phyloP scores from a whole-genome alignment of 2,329 filamentous ascomycete species.

The Colletotrichum gigasporum region DNA sequence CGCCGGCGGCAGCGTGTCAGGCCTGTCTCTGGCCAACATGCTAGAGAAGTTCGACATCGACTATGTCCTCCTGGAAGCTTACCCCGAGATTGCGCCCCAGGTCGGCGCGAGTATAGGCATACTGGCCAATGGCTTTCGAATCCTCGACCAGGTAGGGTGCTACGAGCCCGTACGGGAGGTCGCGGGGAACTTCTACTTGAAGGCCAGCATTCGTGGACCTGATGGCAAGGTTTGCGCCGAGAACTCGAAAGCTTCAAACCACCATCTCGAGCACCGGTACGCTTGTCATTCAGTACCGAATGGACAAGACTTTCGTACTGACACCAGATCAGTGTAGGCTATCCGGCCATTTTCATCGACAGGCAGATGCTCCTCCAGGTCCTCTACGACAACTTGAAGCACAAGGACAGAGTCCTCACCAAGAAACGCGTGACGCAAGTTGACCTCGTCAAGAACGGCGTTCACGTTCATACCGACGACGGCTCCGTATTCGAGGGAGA shows the following conservation, averaged over 20 bases:
- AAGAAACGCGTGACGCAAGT: constrained; percentile 28
- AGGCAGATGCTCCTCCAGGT: constrained; percentile 45
- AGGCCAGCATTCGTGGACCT: neutral
- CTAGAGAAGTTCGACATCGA: constrained; percentile 56
- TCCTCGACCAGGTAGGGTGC: constrained; percentile 58
- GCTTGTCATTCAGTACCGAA: neutral
- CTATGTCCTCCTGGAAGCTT: constrained; percentile 57
- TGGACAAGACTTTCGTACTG: rapidly evolving
- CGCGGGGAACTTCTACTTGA: constrained; percentile 26
- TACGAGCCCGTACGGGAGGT: constrained; percentile 39
- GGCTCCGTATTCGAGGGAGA: constrained; percentile 42
- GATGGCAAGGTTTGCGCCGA: constrained; percentile 33
- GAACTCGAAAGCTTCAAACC: neutral
- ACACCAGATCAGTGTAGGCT: constrained; percentile 35
- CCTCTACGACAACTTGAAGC: constrained; percentile 43
- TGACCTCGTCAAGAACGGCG: constrained; percentile 16
- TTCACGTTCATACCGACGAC: constrained; percentile 42
- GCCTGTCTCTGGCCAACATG: constrained; percentile 44
- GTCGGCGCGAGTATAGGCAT: constrained; percentile 59
- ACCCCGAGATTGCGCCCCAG: constrained; percentile 51
- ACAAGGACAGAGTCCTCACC: constrained; percentile 37
- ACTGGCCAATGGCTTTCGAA: constrained; percentile 49
- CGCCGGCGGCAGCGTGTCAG: constrained; percentile 58
- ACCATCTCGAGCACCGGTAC: constrained; percentile 19
- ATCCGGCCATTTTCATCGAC: constrained; percentile 46